These are phyloP conservation scores for Aspergillus tamarii DNA, from an alignment of 2,329 filamentous ascomycete genomes.

Conservation along the genomic window DNA sequence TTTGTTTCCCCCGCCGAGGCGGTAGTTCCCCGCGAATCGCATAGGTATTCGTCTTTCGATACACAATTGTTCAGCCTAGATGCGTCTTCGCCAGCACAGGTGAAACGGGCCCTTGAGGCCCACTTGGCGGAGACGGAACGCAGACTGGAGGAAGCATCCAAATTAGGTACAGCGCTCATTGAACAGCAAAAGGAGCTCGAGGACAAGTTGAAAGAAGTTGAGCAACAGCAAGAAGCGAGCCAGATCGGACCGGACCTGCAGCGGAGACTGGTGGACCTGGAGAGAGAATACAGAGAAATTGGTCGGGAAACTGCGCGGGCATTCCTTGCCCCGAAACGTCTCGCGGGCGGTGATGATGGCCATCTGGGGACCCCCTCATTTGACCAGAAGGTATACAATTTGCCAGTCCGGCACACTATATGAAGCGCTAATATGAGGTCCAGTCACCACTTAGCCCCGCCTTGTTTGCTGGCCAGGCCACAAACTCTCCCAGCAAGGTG, in stretches of 20 bases:
- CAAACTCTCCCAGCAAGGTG: conserved; percentile 85
- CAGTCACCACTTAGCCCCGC: conserved; percentile 73
- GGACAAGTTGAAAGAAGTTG: conserved; percentile 81
- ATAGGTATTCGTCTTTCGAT: conserved; percentile 84
- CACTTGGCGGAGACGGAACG: conserved; percentile 92
- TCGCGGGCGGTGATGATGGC: conserved; percentile 69
- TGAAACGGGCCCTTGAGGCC: conserved; percentile 84
- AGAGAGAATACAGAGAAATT: conserved; percentile 93
- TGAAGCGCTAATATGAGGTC: conserved; percentile 9
- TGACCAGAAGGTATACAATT: conserved; percentile 49
- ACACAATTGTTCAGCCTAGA: conserved; percentile 77
- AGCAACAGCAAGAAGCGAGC: conserved; percentile 72
- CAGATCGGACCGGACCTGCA: conserved; percentile 83
- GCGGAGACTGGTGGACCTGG: conserved; percentile 80
- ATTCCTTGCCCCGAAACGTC: conserved; percentile 79
- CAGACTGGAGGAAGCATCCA: conserved; percentile 86
- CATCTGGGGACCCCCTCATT: conserved; percentile 48
- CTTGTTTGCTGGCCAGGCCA: conserved; percentile 82
- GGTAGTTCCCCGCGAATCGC: conserved; percentile 49
- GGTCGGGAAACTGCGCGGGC: conserved; percentile 86
- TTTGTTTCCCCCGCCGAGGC: conserved; percentile 56
- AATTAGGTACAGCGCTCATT: conserved; percentile 82
- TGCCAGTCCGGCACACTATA: not conserved
- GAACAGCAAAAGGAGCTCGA: conserved; percentile 83
- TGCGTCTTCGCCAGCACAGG: conserved; percentile 82